Percentiles rank a stretch among this genome's conserved stretches.
These are phyloP conservation scores for Verbena officinalis DNA, from an alignment of 257 asterid species.

Conservation along the genomic window DNA sequence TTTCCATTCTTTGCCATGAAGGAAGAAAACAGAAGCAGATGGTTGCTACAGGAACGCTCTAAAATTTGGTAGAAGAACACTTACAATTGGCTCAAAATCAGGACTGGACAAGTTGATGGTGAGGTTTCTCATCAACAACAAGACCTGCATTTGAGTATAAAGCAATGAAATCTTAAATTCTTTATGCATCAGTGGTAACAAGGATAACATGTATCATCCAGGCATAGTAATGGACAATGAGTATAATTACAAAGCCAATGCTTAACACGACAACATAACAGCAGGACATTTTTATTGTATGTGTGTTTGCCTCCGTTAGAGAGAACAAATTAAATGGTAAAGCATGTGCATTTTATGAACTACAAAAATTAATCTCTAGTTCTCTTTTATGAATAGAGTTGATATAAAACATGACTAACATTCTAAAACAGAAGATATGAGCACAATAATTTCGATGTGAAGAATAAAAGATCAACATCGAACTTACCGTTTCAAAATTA, in stretches of 20 bases:
- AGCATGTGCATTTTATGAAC: too few relatives aligned
- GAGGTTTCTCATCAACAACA: conserved; percentile 87
- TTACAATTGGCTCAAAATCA: conserved; percentile 81
- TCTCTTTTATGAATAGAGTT: too few relatives aligned
- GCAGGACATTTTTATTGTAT: too few relatives aligned
- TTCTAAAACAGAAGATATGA: not conserved
- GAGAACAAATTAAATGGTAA: too few relatives aligned
- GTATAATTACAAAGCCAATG: too few relatives aligned
- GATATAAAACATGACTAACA: too few relatives aligned
- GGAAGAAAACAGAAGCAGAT: not conserved
- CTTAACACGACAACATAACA: too few relatives aligned
- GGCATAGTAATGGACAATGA: too few relatives aligned
- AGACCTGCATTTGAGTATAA: conserved; percentile 63
- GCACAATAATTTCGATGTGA: not conserved
- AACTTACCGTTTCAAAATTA: conserved; percentile 87
- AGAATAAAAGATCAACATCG: conserved; percentile 18
- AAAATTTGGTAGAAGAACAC: conserved; percentile 35
- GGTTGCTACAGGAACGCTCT: not conserved
- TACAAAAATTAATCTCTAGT: too few relatives aligned
- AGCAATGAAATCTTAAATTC: conserved; percentile 30
- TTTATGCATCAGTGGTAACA: not conserved
- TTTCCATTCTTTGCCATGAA: not conserved
- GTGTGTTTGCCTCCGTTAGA: too few relatives aligned
- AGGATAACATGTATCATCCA: not conserved
- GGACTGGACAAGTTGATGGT: conserved; percentile 84